Conservation (phyloP, 495 filamentous ascomycete species). For the Cryomyces minteri region DNA sequence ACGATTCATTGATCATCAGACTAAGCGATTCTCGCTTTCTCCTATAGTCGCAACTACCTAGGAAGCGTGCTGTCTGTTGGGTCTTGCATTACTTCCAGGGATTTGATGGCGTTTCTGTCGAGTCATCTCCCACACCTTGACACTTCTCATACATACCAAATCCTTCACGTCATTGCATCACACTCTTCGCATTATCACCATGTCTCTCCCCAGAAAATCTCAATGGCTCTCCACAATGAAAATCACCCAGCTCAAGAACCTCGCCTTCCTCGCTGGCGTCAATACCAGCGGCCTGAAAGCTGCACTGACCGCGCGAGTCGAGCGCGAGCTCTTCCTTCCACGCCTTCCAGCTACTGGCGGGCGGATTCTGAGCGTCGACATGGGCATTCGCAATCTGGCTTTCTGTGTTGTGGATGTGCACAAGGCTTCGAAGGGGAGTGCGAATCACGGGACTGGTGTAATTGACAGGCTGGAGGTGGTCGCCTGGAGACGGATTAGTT, state of each 20-base stretch:
- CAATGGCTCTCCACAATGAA: conserved; percentile 24
- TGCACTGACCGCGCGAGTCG: conserved; percentile 8
- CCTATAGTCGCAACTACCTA: no score
- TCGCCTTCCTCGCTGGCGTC: conserved; percentile 35
- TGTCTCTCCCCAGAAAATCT: background rate
- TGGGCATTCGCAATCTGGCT: conserved; percentile 75
- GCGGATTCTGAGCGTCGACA: conserved; percentile 61
- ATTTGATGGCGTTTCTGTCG: no score
- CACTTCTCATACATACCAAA: no score
- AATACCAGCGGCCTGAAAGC: conserved; percentile 31
- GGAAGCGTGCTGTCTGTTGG: no score
- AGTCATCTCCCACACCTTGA: no score
- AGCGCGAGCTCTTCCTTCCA: background rate
- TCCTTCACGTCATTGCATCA: no score
- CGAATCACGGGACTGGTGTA: no score
- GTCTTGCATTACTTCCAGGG: no score
- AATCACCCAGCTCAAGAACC: conserved; percentile 26
- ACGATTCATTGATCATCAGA: no score
- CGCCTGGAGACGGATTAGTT: conserved; percentile 21
- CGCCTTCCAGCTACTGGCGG: background rate
- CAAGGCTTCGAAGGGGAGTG: conserved; percentile 2
- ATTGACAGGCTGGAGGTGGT: conserved; percentile 4
- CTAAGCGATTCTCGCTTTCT: no score
- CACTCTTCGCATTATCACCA: background rate
- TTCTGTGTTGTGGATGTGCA: conserved; percentile 39